Evolutionary conservation across 768 basidiomycete genomes (phyloP).

Genomic region (Termitomyces bulborhizus): DNA sequence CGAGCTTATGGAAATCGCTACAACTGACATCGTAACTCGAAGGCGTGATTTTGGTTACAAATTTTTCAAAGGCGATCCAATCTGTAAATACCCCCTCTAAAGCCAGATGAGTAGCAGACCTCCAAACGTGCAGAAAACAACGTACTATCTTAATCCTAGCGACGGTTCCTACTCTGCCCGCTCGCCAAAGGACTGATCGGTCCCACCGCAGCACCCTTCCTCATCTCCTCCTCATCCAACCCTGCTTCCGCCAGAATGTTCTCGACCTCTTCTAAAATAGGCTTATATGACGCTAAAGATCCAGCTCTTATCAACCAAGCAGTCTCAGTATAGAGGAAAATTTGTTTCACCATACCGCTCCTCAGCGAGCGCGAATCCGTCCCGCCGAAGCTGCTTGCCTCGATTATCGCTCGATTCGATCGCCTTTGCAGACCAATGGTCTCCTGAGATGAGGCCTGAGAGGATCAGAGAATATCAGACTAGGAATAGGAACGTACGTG

Average conservation of each 20-base stretch:
- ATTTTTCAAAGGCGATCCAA: too few species aligned
- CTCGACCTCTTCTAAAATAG: slow-evolving; percentile 75
- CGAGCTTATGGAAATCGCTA: too few species aligned
- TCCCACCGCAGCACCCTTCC: slow-evolving; percentile 43
- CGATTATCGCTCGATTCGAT: slow-evolving; percentile 50
- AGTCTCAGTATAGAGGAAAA: background rate
- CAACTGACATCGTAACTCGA: too few species aligned
- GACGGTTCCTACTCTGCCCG: slow-evolving; percentile 46
- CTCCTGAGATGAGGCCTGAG: slow-evolving; percentile 34
- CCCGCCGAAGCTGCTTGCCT: slow-evolving; percentile 72
- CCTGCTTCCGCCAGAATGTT: slow-evolving; percentile 81
- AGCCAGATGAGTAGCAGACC: background rate
- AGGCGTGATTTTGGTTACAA: too few species aligned
- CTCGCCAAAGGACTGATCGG: slow-evolving; percentile 22
- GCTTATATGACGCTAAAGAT: slow-evolving; percentile 69
- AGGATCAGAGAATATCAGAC: background rate
- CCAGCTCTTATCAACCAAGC: background rate
- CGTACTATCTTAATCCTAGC: slow-evolving; percentile 7
- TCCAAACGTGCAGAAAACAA: background rate
- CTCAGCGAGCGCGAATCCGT: slow-evolving; percentile 73
- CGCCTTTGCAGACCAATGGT: slow-evolving; percentile 78
- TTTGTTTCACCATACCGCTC: slow-evolving; percentile 57
- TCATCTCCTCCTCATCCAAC: slow-evolving; percentile 78
- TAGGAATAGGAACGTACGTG: slow-evolving; percentile 40
- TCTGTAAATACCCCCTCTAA: too few species aligned